Evolutionary conservation across 2,329 filamentous ascomycete species (phyloP), one percentile per base, ranked within the genome.

Genomic region (Phaeoacremonium minimum): DNA sequence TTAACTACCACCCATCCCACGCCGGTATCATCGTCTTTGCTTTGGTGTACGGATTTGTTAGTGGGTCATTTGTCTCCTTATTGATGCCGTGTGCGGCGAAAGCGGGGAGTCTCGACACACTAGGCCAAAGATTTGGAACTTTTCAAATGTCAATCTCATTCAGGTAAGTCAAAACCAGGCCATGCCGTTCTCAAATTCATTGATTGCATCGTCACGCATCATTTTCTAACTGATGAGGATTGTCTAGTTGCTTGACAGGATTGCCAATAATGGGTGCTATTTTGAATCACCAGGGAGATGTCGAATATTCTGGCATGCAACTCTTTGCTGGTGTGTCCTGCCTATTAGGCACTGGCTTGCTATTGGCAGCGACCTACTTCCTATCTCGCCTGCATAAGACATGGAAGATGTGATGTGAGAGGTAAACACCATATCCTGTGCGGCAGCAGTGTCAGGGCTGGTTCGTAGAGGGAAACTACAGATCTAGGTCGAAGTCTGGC

Each of bases 121-220:
- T 61, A 6, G 60, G 57, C 1, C 53, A 56, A 35, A 46, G 54
- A 15, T 57, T 61, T 31, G 58, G 58, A 4, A 51, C 57, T 35
- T 33, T 34, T 19, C 36, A 38, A 32, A 20, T 15, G 12, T 31
- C 35, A 14, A 34, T 38, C 12, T 22, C 17, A 5, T 6, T 41
- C 12, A 33, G 29, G 38, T 36, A 33, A 37, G 42, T 35, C n/a
- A n/a, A n/a, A n/a, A n/a, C n/a, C n/a, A n/a, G n/a, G n/a, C n/a
- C n/a, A n/a, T n/a, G n/a, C n/a, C n/a, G n/a, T n/a, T n/a, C n/a
- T n/a, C n/a, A n/a, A n/a, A n/a, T n/a, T n/a, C n/a, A n/a, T n/a
- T n/a, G n/a, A n/a, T 3, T 15, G 17, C n/a, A 12, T 11, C 45
- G 42, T 4, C 15, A 14, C 31, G n/a, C 32, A 9, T 14, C 28